Conservation (phyloP, 306 rosid species). For the Purshia tridentata region DNA sequence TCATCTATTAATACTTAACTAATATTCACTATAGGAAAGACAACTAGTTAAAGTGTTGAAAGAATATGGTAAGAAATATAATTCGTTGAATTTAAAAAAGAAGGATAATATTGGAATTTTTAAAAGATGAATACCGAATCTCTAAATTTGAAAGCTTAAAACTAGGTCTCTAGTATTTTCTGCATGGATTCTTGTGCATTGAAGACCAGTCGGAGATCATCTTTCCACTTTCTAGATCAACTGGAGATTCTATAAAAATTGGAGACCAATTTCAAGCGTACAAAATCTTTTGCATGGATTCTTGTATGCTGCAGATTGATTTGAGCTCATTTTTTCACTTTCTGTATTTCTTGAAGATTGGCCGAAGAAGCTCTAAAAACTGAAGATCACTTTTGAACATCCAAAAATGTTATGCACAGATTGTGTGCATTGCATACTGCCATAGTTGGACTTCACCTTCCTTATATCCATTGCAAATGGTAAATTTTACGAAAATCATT, state of each 20-base stretch:
- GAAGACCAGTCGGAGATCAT: neutral
- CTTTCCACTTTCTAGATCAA: neutral
- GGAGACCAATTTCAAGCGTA: neutral
- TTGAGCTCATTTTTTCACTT: neutral
- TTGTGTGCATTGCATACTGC: neutral
- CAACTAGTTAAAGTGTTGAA: too few relatives aligned
- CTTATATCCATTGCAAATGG: rapidly evolving
- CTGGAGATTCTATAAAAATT: neutral
- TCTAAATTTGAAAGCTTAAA: neutral
- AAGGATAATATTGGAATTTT: neutral
- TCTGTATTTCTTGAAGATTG: too few relatives aligned
- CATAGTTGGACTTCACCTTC: neutral
- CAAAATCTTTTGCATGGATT: neutral
- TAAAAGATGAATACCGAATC: neutral
- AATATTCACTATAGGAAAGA: too few relatives aligned
- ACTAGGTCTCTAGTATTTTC: neutral
- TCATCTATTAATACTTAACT: too few relatives aligned
- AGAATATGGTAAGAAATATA: too few relatives aligned
- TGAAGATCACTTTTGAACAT: neutral
- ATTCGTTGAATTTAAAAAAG: neutral
- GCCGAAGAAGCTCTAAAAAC: neutral
- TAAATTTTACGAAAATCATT: rapidly evolving
- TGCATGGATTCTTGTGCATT: neutral
- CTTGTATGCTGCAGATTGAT: too few relatives aligned
- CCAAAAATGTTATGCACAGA: neutral